Evolutionary conservation across 2,329 filamentous ascomycete genomes (phyloP), one percentile per base, ranked within the genome.

Genomic region (Trichophyton simii): DNA sequence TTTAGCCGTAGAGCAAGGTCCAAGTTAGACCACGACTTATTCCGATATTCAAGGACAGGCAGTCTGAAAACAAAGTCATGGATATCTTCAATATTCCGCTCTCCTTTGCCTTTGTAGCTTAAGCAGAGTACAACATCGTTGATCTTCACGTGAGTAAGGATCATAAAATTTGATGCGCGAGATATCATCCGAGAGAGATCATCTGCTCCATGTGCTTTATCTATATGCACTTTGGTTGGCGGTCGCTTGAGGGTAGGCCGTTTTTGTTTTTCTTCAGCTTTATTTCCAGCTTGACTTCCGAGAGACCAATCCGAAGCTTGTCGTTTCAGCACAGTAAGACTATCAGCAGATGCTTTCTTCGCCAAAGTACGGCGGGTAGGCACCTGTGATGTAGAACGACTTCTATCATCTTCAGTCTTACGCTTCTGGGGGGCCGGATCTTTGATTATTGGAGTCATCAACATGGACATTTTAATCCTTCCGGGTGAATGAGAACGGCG

Each of bases 1-100:
- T 99, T 97, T 60, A 99, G 81, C 13, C 91, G 88, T 57, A 97
- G 80, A 0, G 92, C 91, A 8, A 99, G 83, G 70, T 99, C 94
- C 5, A 99, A 82, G 72, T 97, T 99, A 5, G 91, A 96, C 94
- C 94, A 99, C 7, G 91, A 97, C 79, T 99, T 99, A 80, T 99
- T 99, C 65, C 90, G 85, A 77, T 96, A 97, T 72, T 99, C 94
- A 55, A 99, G 86, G 1, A 88, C 87, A 2, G 94, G 94, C 76
- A 99, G 84, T 38, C 90, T 86, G 82, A 99, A 99, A 57, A 99
- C 94, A 67, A 99, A 95, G 71, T 97, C 87, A 75, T 99, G 92
- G 15, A 99, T 87, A 73, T 99, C 95, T 76, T 96, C 91, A 62
- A 99, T 82, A 69, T 97, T 99, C 71, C 91, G 89, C 66, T 95